Evolutionary conservation across 1,139 yeast species (phyloP).

Genomic region (Yamadazyma kanchanaburiensis): DNA sequence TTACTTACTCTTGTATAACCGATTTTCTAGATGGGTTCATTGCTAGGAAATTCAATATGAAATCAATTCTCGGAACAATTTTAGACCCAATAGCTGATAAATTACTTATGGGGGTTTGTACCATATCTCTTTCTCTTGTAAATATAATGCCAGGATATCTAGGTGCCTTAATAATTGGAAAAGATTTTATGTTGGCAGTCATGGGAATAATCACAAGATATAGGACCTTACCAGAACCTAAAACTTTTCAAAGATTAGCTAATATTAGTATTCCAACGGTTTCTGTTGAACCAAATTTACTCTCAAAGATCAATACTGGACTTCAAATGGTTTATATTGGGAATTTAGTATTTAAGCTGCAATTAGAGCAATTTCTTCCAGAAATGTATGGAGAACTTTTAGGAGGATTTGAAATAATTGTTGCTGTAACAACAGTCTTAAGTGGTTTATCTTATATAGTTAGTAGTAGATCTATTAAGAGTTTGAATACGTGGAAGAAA

Average conservation of each 20-base stretch:
- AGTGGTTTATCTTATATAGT: conserved; percentile 79
- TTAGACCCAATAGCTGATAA: conserved; percentile 97
- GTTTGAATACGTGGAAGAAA: conserved; percentile 1
- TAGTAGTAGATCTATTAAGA: conserved; percentile 51
- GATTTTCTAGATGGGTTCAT: conserved; percentile 90
- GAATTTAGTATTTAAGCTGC: conserved; percentile 65
- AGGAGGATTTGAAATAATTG: conserved; percentile 27
- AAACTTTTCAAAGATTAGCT: conserved; percentile 60
- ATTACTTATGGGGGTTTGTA: conserved; percentile 80
- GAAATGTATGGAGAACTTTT: conserved; percentile 12
- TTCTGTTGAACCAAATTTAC: conserved; percentile 82
- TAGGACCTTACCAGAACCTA: conserved; percentile 71
- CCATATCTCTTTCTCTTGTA: conserved; percentile 68
- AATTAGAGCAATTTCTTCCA: conserved; percentile 32
- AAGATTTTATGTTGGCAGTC: conserved; percentile 76
- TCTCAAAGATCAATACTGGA: conserved; percentile 86
- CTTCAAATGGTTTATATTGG: conserved; percentile 92
- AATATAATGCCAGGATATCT: conserved; percentile 66
- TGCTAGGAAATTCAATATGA: conserved; percentile 76
- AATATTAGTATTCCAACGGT: conserved; percentile 81
- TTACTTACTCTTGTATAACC: conserved; percentile 82
- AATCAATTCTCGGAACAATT: conserved; percentile 83
- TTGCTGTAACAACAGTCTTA: conserved; percentile 71
- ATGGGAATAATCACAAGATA: conserved; percentile 75
- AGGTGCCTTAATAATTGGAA: conserved; percentile 75